A percentile compares a stretch with the other conserved stretches of the same genome.
Conservation (phyloP, 306 rosid genomes). For the Corylus heterophylla region DNA sequence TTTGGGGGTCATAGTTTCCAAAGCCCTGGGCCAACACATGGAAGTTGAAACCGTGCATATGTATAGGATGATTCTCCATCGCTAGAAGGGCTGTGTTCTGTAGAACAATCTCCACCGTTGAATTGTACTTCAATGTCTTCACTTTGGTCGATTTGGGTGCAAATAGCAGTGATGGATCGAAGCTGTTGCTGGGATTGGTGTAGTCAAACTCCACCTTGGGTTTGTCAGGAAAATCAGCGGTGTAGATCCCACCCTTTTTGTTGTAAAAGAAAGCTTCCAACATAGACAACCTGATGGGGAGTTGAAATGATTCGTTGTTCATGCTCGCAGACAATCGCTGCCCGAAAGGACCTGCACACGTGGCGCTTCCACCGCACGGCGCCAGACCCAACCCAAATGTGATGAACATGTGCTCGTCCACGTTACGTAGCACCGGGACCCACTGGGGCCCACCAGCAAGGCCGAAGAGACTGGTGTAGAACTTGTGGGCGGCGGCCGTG, state of each 20-base stretch:
- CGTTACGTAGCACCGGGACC: constrained; percentile 42
- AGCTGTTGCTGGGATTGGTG: constrained; percentile 7
- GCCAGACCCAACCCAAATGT: constrained; percentile 39
- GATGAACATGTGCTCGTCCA: constrained; percentile 57
- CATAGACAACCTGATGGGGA: constrained; percentile 45
- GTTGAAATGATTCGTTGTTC: constrained; percentile 65
- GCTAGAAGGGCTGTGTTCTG: constrained; percentile 47
- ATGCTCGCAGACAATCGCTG: constrained; percentile 51
- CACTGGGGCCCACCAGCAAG: constrained; percentile 49
- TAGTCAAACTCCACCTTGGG: constrained; percentile 47
- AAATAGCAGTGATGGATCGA: background rate
- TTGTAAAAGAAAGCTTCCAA: constrained; percentile 38
- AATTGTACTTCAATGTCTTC: constrained; percentile 55
- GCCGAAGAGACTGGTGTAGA: constrained; percentile 40
- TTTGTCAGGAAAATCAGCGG: constrained; percentile 43
- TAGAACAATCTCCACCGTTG: constrained; percentile 53
- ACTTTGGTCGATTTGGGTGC: constrained; percentile 56
- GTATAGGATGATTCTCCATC: constrained; percentile 55
- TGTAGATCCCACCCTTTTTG: constrained; percentile 40
- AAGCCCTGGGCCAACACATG: constrained; percentile 70
- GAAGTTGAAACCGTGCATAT: constrained; percentile 66
- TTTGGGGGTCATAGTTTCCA: constrained; percentile 41
- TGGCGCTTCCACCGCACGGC: constrained; percentile 21
- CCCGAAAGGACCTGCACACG: constrained; percentile 29
- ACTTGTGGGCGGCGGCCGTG: constrained; percentile 53